Conservation (phyloP, 768 basidiomycete genomes). For the Coprinellus micaceus region DNA sequence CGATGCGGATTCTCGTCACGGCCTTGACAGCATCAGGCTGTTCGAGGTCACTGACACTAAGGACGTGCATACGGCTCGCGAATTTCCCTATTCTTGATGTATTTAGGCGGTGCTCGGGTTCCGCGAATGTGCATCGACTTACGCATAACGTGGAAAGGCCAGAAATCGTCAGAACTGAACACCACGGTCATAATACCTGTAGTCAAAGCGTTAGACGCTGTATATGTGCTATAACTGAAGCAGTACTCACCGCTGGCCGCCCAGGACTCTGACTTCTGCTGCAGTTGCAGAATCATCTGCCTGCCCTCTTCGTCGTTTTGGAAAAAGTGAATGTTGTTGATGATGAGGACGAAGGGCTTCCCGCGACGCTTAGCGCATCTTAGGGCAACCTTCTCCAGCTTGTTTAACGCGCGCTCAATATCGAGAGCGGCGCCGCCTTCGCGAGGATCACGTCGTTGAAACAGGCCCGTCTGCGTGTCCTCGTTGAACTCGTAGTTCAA, state of each 20-base stretch:
- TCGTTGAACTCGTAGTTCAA: conserved; percentile 85
- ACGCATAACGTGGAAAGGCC: conserved; percentile 71
- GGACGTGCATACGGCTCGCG: conserved; percentile 44
- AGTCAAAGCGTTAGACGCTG: too few relatives aligned
- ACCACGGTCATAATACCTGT: conserved; percentile 71
- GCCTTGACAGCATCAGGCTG: conserved; percentile 56
- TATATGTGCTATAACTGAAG: too few relatives aligned
- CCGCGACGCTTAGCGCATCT: conserved; percentile 49
- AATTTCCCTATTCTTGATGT: too few relatives aligned
- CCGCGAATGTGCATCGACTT: conserved; percentile 25
- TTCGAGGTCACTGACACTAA: conserved; percentile 68
- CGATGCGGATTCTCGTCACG: conserved; percentile 47
- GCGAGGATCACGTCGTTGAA: conserved; percentile 78
- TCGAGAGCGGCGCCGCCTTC: conserved; percentile 84
- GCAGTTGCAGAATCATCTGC: conserved; percentile 79
- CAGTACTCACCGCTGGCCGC: conserved; percentile 66
- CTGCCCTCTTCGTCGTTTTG: conserved; percentile 72
- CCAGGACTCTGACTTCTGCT: conserved; percentile 85
- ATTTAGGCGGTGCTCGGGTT: too few relatives aligned
- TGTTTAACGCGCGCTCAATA: conserved; percentile 80
- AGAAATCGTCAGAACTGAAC: conserved; percentile 84
- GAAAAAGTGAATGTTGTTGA: conserved; percentile 78
- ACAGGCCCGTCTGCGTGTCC: conserved; percentile 75
- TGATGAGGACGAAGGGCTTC: conserved; percentile 71
- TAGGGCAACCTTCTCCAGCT: conserved; percentile 83